Conservation (phyloP, 495 filamentous ascomycete genomes). For the Staphylotrichum tortipilum region DNA sequence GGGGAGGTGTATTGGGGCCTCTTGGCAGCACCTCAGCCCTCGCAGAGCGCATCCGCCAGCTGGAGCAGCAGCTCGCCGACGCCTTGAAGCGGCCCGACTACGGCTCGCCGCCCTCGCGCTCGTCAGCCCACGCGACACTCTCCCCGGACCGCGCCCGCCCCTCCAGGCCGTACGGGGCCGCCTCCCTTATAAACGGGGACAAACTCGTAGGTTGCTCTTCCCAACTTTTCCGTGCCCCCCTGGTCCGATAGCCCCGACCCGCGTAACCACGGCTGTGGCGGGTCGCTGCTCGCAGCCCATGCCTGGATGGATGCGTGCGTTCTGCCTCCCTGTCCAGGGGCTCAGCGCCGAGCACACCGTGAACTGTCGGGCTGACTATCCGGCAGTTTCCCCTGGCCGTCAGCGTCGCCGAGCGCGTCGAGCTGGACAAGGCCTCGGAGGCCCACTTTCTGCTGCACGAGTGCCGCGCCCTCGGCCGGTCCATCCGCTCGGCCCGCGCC, state of each 20-base stretch:
- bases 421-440: conserved; percentile 33
- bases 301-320: background rate
- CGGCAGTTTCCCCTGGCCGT: conserved; percentile 37
- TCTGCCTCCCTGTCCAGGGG: background rate
- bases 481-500: conserved; percentile 36
- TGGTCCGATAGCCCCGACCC: too few relatives aligned
- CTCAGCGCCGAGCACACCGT: too few relatives aligned
- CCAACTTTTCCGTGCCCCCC: background rate
- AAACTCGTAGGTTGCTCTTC: conserved; percentile 34
- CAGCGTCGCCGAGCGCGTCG: conserved; percentile 28
- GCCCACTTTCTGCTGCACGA: conserved; percentile 26
- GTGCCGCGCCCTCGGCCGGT: conserved; percentile 40
- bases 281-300: too few relatives aligned
- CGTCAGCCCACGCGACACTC: background rate
- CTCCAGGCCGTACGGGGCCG: conserved; percentile 45
- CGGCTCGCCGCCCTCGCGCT: conserved; percentile 7
- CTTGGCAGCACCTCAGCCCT: conserved; percentile 13
- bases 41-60: conserved; percentile 18
- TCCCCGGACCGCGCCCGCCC: conserved; percentile 1
- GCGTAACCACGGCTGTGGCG: too few relatives aligned
- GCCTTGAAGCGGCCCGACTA: conserved; percentile 13
- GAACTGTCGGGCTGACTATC: conserved; percentile 12
- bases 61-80: conserved; percentile 27
- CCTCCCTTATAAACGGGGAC: conserved; percentile 46
- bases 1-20: background rate